These are phyloP conservation scores for Cajanus cajan DNA, from an alignment of 306 rosid genomes.

Conservation along the genomic window DNA sequence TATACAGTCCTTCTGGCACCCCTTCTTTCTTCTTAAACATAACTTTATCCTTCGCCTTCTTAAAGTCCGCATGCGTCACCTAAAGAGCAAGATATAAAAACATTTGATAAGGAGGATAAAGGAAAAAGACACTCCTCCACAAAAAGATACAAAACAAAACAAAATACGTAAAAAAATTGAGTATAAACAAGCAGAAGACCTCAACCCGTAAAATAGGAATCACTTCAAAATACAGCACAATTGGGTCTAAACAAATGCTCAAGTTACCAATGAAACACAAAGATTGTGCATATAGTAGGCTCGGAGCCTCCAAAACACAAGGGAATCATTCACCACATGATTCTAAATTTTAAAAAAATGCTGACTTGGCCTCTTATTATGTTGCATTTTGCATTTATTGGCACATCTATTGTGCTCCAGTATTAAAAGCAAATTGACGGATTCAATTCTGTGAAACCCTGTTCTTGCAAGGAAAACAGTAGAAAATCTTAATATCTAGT, in stretches of 20 bases:
- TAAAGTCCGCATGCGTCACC: constrained; percentile 88
- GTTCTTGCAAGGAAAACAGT: not conserved
- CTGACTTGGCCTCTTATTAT: not conserved
- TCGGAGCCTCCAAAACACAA: not conserved
- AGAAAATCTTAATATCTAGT: not conserved
- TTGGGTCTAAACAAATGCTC: not conserved
- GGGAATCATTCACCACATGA: not conserved
- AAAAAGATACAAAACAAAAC: not conserved
- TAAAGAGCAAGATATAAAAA: constrained; percentile 34
- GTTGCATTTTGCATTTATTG: not conserved
- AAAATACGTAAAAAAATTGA: constrained; percentile 1
- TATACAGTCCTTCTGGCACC: constrained; percentile 94
- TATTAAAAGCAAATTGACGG: not conserved
- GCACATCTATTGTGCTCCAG: not conserved
- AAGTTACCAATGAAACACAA: not conserved
- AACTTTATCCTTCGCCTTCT: constrained; percentile 98
- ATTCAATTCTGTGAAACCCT: not conserved
- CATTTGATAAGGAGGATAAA: not conserved
- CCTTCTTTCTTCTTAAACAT: constrained; percentile 99
- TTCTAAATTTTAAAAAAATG: not conserved
- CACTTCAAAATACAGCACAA: not conserved
- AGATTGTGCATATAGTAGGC: not conserved
- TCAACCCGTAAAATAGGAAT: not conserved
- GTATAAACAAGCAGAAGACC: not conserved
- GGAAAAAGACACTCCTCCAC: not conserved